Evolutionary conservation across 2,329 filamentous ascomycete genomes (phyloP).

Genomic region (Colletotrichum sublineola): DNA sequence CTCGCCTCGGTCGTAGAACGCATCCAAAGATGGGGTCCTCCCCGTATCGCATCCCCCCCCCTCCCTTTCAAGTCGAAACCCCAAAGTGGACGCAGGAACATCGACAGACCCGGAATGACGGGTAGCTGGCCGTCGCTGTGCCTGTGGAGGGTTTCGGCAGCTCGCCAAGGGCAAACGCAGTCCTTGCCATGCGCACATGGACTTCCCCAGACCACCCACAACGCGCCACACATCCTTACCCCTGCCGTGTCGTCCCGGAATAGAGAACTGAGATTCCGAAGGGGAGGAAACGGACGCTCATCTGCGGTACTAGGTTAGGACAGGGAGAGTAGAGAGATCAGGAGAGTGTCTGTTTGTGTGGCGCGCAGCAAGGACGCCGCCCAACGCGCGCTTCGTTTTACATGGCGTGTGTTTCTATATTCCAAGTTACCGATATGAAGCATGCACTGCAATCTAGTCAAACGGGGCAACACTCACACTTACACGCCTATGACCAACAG

Average conservation of each 20-base stretch:
- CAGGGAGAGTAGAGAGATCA: too few relatives aligned
- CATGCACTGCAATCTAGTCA: too few relatives aligned
- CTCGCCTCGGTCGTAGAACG: neutral
- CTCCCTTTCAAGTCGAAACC: neutral
- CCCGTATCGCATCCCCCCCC: neutral
- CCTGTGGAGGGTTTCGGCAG: neutral
- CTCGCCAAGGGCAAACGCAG: neutral
- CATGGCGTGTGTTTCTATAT: too few relatives aligned
- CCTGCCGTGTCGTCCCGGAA: neutral
- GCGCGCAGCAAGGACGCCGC: too few relatives aligned
- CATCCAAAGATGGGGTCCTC: neutral
- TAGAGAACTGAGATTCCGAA: neutral
- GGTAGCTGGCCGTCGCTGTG: neutral
- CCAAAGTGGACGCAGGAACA: slow-evolving; percentile 12
- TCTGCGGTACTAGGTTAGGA: neutral
- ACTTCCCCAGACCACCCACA: neutral
- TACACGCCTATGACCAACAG: too few relatives aligned
- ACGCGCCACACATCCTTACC: neutral
- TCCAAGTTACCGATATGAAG: too few relatives aligned
- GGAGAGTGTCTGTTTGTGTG: too few relatives aligned
- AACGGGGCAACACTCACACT: too few relatives aligned
- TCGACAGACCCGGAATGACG: neutral
- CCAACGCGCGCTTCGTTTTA: too few relatives aligned
- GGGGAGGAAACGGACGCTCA: neutral
- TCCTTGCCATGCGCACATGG: neutral